Percentiles rank a stretch among this genome's conserved stretches.
Conservation (phyloP, 805 yeast species). For the Suhomyces prunicola region DNA sequence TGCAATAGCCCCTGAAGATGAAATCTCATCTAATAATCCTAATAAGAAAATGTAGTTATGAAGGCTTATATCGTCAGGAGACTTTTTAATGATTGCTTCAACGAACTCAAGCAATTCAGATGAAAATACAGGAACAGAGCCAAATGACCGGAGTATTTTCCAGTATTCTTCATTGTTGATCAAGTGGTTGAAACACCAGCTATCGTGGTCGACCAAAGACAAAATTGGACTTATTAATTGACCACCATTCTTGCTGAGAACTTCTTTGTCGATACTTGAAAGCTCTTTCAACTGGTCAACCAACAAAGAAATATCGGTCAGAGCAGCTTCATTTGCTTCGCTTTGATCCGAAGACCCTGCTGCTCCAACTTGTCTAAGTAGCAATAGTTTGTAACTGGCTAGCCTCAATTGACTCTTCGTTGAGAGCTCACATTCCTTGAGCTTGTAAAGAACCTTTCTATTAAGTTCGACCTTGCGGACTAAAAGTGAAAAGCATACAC, state of each 20-base stretch:
- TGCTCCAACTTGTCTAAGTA: slow-evolving; percentile 31
- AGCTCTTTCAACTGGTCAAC: slow-evolving; percentile 14
- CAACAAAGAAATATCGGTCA: neutral
- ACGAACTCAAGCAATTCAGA: slow-evolving; percentile 46
- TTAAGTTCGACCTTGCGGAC: slow-evolving; percentile 23
- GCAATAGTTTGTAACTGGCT: slow-evolving; percentile 48
- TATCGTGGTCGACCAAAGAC: slow-evolving; percentile 42
- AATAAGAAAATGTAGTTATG: slow-evolving; percentile 61
- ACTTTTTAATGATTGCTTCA: slow-evolving; percentile 34
- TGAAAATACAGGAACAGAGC: slow-evolving; percentile 44
- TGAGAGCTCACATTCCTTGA: slow-evolving; percentile 17
- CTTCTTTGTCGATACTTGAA: slow-evolving; percentile 37
- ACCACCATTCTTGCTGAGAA: slow-evolving; percentile 42
- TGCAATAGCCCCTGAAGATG: slow-evolving; percentile 78
- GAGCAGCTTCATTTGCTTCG: neutral
- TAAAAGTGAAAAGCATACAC: slow-evolving; percentile 34
- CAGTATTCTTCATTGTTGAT: slow-evolving; percentile 46
- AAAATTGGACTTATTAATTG: slow-evolving; percentile 48
- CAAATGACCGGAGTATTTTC: slow-evolving; percentile 50
- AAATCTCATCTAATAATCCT: slow-evolving; percentile 73
- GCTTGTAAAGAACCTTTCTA: slow-evolving; percentile 13
- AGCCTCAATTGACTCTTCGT: slow-evolving; percentile 42
- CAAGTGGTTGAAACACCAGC: slow-evolving; percentile 41
- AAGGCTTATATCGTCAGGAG: slow-evolving; percentile 38
- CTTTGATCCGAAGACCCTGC: neutral